Conservation (phyloP, 1,284 basidiomycete genomes). For the Chalciporus piperatoides region DNA sequence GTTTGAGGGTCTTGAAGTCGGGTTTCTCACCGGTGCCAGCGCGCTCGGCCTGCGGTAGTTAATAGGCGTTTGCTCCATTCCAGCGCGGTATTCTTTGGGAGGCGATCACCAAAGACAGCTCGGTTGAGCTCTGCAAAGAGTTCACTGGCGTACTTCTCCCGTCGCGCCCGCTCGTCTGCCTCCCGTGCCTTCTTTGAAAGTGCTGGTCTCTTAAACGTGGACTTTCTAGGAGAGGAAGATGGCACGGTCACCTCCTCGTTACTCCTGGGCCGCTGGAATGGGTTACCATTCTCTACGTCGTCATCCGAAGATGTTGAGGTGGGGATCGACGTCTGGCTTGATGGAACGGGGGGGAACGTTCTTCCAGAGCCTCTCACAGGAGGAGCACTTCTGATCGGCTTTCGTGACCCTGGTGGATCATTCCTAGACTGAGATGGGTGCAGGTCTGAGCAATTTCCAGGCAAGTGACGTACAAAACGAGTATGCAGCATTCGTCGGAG, state of each 20-base stretch:
- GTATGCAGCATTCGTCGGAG: conserved; percentile 41
- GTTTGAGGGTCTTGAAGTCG: neutral
- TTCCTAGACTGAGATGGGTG: conserved; percentile 24
- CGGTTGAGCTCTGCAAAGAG: conserved; percentile 82
- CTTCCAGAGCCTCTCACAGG: conserved; percentile 14
- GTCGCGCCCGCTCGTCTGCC: conserved; percentile 43
- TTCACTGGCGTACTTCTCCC: conserved; percentile 54
- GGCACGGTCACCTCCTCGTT: conserved; percentile 12
- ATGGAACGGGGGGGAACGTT: conserved; percentile 1
- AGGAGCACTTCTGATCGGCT: conserved; percentile 36
- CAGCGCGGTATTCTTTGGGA: conserved; percentile 64
- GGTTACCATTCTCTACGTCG: neutral
- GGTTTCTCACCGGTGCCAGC: conserved; percentile 53
- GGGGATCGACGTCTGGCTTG: conserved; percentile 1
- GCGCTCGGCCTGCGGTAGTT: conserved; percentile 76
- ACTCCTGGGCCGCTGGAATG: conserved; percentile 10
- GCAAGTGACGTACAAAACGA: conserved; percentile 41
- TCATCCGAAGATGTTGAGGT: conserved; percentile 4
- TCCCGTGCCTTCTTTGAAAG: conserved; percentile 44
- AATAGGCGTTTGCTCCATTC: conserved; percentile 71
- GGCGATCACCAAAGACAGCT: conserved; percentile 67
- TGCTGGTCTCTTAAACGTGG: conserved; percentile 31
- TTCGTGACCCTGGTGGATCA: conserved; percentile 45
- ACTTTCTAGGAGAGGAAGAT: conserved; percentile 21
- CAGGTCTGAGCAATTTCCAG: neutral